Conservation (phyloP, 2,329 filamentous ascomycete genomes). For the Aspergillus aculeatus region DNA sequence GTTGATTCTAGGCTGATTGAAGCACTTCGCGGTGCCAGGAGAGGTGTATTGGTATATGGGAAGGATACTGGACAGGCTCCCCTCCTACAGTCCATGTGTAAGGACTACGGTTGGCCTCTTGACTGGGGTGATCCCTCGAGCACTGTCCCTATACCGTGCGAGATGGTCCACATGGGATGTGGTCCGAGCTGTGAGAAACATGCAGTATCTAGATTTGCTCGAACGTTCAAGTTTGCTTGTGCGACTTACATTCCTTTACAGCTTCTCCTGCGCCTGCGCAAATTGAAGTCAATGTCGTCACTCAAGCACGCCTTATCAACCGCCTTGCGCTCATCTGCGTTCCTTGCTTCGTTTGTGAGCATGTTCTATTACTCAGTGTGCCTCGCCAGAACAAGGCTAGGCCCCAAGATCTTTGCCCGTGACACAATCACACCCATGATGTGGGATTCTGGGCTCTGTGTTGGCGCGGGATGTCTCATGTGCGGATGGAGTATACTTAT, state of each 20-base stretch:
- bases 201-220: conserved; percentile 64
- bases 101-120: conserved; percentile 66
- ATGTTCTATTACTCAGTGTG: conserved; percentile 86
- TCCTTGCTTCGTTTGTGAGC: conserved; percentile 73
- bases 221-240: conserved; percentile 72
- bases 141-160: conserved; percentile 73
- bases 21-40: conserved; percentile 66
- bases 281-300: conserved; percentile 47
- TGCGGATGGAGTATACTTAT: conserved; percentile 82
- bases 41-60: conserved; percentile 67
- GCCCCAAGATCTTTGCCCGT: conserved; percentile 64
- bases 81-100: conserved; percentile 69
- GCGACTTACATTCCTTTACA: conserved; percentile 75
- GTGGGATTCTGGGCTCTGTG: conserved; percentile 63
- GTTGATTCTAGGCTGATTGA: conserved; percentile 73
- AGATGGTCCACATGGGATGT: conserved; percentile 77
- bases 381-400: conserved; percentile 69
- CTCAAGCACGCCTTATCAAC: conserved; percentile 56
- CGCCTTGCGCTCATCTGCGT: conserved; percentile 69
- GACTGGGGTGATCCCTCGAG: conserved; percentile 70
- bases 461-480: conserved; percentile 68
- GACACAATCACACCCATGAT: conserved; percentile 54
- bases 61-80: conserved; percentile 68
- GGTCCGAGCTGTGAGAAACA: conserved; percentile 72
- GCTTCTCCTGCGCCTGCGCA: conserved; percentile 59